Evolutionary conservation across 352 stramenopile genomes (phyloP), one percentile per base, ranked within the genome.

Genomic region (Phytophthora litchii): DNA sequence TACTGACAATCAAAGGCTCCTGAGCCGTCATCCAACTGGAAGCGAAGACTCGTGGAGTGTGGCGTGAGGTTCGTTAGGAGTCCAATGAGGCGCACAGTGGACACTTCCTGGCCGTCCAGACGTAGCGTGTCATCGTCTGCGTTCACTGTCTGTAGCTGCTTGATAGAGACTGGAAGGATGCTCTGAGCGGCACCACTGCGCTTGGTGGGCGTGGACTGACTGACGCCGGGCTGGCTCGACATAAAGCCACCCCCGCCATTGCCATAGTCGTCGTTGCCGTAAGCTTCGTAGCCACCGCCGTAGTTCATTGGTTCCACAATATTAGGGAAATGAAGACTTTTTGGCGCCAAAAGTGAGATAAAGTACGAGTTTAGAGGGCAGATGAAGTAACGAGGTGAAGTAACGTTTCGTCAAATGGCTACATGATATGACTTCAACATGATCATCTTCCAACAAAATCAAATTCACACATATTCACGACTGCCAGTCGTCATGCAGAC

Each of bases 11-110:
- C 77, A 20, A 98, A 86, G 1, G 89, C 32, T 48, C 93, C 96
- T 13, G 96, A 98, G 21, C 92, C 92, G 71, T 99, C 96, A 76
- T 99, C 94, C 45, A 98, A 54, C 38, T 91, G 70, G 62, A 98
- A 98, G 48, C 83, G 85, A n/a, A 97, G 74, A 60, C 93, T 97
- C 20, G 94, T 98, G 4, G 83, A 96, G 55, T 94, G 75, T 29
- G 88, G 72, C 45, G 93, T 74, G 6, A 93, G 66, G 23, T 68
- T 74, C 25, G 82, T 86, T 1, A 98, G 67, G 14, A 95, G 82
- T 1, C 74, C 95, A 9, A 98, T 77, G 25, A 98, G 43, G 58
- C 94, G 89, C 31, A 98, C 78, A 40, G 88, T 96, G 48, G 88
- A 68, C 3, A 98, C 57, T 40, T 96, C 86, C 21, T 90, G 82